Percentiles rank a stretch among this genome's conserved stretches.
These are phyloP conservation scores for Albophoma yamanashiensis DNA, from an alignment of 2,329 filamentous ascomycete species.

Conservation along the genomic window DNA sequence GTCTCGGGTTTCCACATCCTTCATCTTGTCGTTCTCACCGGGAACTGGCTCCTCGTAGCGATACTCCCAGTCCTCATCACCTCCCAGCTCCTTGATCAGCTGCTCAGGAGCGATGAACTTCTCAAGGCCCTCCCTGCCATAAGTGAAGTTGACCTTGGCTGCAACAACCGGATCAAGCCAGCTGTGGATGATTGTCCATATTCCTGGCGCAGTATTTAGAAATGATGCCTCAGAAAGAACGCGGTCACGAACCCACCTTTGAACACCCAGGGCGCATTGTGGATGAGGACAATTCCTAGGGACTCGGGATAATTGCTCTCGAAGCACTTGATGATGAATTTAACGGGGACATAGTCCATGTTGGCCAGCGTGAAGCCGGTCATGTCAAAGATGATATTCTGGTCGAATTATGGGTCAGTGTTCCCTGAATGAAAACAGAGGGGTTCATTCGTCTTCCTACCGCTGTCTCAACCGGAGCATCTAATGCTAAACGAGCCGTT, in stretches of 20 bases:
- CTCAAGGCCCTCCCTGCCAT: slow-evolving; percentile 66
- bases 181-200: slow-evolving; percentile 90
- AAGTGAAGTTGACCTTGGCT: slow-evolving; percentile 86
- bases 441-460: slow-evolving; percentile 47
- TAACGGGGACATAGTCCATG: slow-evolving; percentile 96
- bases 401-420: background rate
- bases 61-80: slow-evolving; percentile 77
- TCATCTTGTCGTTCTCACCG: slow-evolving; percentile 69
- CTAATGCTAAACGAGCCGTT: slow-evolving; percentile 72
- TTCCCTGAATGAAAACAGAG: background rate
- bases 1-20: slow-evolving; percentile 51
- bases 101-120: slow-evolving; percentile 60
- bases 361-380: slow-evolving; percentile 90
- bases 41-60: slow-evolving; percentile 64
- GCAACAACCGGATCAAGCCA: slow-evolving; percentile 98
- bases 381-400: slow-evolving; percentile 96
- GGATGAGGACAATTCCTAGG: slow-evolving; percentile 79
- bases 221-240: background rate
- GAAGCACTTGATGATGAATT: slow-evolving; percentile 99
- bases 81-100: slow-evolving; percentile 76
- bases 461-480: slow-evolving; percentile 77
- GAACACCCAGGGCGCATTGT: slow-evolving; percentile 96
- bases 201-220: slow-evolving; percentile 36
- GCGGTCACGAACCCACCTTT: slow-evolving; percentile 49
- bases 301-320: slow-evolving; percentile 97